Conservation (phyloP, 768 basidiomycete species). For the Tricholoma sp. region DNA sequence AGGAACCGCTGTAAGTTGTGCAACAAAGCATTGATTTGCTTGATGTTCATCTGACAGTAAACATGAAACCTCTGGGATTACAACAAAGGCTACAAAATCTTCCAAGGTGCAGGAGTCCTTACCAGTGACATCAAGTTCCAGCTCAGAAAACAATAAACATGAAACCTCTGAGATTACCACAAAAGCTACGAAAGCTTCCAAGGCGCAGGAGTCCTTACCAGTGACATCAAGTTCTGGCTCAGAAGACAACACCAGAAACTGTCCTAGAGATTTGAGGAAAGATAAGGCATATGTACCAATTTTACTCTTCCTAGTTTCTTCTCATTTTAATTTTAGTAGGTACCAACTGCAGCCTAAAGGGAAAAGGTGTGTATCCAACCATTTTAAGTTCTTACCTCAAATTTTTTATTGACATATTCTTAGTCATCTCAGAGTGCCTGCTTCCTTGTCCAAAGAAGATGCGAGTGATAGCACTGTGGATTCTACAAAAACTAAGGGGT, state of each 20-base stretch:
- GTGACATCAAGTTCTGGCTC: background rate
- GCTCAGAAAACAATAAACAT: background rate
- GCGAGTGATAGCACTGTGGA: background rate
- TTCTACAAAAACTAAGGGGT: no score
- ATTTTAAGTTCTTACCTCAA: no score
- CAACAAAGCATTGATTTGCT: background rate
- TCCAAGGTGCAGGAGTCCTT: background rate
- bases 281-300: background rate
- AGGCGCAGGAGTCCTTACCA: background rate
- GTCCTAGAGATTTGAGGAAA: background rate
- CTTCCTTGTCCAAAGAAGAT: background rate
- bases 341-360: background rate
- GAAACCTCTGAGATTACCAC: background rate
- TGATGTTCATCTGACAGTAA: background rate
- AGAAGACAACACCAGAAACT: background rate
- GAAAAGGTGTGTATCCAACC: no score
- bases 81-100: background rate
- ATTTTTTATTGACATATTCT: no score
- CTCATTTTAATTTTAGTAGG: background rate
- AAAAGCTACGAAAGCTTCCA: background rate
- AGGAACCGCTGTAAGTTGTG: background rate
- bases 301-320: background rate
- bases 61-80: background rate
- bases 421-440: no score
- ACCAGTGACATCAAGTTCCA: background rate